phyloP scores from a whole-genome alignment of 2,329 filamentous ascomycete species.

The Penicillium sp. region DNA sequence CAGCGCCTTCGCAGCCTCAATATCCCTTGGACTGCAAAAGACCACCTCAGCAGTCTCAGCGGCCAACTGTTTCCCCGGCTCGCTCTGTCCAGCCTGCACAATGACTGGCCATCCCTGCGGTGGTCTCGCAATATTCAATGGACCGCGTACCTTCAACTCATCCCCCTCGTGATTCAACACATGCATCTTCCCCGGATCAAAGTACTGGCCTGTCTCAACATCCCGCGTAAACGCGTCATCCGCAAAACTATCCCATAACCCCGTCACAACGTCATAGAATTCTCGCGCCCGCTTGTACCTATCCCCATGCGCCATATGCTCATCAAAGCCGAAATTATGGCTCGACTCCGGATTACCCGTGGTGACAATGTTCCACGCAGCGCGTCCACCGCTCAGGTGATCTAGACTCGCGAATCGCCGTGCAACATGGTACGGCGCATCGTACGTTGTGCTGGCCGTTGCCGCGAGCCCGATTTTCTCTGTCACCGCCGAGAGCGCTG shows the following conservation, averaged over 20 bases:
- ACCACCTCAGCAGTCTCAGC: constrained; percentile 59
- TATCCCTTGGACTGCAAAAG: constrained; percentile 55
- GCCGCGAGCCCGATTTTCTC: constrained; percentile 56
- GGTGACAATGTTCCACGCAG: constrained; percentile 60
- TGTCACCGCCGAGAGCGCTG: constrained; percentile 54
- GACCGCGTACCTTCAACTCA: constrained; percentile 52
- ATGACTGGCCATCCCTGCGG: constrained; percentile 61
- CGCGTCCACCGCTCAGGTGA: constrained; percentile 54
- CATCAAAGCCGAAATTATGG: constrained; percentile 57
- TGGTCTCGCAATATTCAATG: constrained; percentile 57
- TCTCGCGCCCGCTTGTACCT: constrained; percentile 57
- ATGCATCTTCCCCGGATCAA: constrained; percentile 58
- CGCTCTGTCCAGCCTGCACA: constrained; percentile 59
- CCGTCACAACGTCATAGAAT: constrained; percentile 59
- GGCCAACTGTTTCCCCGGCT: constrained; percentile 56
- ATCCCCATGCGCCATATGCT: constrained; percentile 55
- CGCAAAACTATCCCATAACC: constrained; percentile 59
- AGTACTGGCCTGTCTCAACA: constrained; percentile 52
- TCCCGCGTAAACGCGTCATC: constrained; percentile 60
- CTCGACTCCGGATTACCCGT: constrained; percentile 57
- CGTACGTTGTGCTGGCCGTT: constrained; percentile 58
- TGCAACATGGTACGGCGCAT: constrained; percentile 57
- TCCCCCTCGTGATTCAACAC: constrained; percentile 56
- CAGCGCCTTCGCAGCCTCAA: constrained; percentile 52
- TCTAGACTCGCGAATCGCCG: constrained; percentile 58